Conservation (phyloP, 208 protist species). For the Leptomonas seymouri region DNA sequence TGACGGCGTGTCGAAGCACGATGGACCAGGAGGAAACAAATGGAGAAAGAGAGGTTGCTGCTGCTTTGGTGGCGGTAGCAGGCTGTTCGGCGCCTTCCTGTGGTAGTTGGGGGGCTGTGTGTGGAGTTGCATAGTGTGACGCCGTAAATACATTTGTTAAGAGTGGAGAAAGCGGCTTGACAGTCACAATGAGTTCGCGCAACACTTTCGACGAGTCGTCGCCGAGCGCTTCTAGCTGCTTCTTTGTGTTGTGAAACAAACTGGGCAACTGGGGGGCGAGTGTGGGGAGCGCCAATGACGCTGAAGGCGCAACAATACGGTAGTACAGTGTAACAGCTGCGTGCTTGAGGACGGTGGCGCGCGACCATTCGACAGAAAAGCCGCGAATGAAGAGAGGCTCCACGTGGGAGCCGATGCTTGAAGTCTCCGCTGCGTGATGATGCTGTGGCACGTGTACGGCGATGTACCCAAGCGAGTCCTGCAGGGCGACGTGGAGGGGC, state of each 20-base stretch:
- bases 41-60: background rate
- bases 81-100: background rate
- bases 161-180: constrained; percentile 6
- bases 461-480: constrained; percentile 25
- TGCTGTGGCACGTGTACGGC: constrained; percentile 15
- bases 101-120: background rate
- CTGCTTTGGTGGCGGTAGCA: background rate
- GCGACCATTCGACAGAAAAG: constrained; percentile 24
- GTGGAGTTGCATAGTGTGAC: background rate
- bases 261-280: constrained; percentile 16
- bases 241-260: background rate
- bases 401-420: background rate
- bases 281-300: constrained; percentile 3
- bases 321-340: constrained; percentile 19
- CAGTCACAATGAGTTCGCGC: constrained; percentile 24
- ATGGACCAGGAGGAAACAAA: constrained; percentile 7
- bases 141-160: constrained; percentile 6
- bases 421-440: background rate
- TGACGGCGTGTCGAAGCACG: constrained; percentile 20
- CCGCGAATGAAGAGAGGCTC: constrained; percentile 19
- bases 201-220: background rate
- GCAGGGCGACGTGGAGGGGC: constrained; percentile 18
- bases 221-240: background rate
- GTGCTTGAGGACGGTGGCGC: background rate
- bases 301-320: constrained; percentile 24